Conservation (phyloP, 371 early-diverging fungal species). For the Mortierella sp. region DNA sequence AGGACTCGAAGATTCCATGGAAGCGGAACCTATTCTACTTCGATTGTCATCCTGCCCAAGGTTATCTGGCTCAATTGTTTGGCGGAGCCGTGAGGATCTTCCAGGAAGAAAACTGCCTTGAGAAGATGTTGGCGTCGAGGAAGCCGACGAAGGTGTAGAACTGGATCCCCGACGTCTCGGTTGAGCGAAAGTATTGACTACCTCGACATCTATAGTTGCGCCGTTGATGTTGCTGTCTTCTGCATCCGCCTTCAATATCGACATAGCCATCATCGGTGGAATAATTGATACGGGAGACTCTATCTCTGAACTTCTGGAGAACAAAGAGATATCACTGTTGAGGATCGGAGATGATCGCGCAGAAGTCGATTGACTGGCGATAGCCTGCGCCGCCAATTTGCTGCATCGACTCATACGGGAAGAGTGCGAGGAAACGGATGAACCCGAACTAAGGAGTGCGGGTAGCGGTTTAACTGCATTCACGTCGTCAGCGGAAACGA, state of each 20-base stretch:
- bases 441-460: constrained; percentile 14
- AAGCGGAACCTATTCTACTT: background rate
- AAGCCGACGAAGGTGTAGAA: background rate
- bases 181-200: too few species aligned
- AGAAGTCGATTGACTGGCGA: constrained; percentile 30
- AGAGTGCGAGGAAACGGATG: constrained; percentile 35
- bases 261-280: constrained; percentile 16
- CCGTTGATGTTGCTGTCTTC: background rate
- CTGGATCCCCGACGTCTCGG: constrained; percentile 7
- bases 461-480: constrained; percentile 26
- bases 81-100: constrained; percentile 35
- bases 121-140: constrained; percentile 1
- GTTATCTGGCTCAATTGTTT: constrained; percentile 11
- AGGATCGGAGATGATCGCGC: constrained; percentile 47
- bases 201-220: background rate
- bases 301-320: constrained; percentile 19
- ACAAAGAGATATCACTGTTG: constrained; percentile 29
- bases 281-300: constrained; percentile 36
- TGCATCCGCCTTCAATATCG: constrained; percentile 10
- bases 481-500: constrained; percentile 32
- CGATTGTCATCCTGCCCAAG: background rate
- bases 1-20: background rate
- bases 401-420: constrained; percentile 46
- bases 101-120: constrained; percentile 25
- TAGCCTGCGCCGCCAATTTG: constrained; percentile 48